Conservation (phyloP, 208 protist species). For the Angomonas ambiguus region DNA sequence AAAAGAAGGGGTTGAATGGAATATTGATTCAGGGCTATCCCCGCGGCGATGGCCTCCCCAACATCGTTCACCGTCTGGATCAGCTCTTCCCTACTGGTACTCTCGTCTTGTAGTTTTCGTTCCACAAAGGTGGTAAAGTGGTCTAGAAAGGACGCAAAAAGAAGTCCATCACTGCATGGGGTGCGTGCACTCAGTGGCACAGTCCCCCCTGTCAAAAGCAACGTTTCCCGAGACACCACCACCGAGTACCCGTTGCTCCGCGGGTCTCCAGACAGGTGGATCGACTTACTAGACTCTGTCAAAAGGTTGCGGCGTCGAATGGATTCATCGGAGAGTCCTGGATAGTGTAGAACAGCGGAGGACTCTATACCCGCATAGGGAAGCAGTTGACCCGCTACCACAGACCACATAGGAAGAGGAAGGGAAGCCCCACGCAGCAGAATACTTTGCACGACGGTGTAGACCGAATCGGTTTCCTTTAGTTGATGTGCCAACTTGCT, state of each 20-base stretch:
- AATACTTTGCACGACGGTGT: slow-evolving; percentile 35
- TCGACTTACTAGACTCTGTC: too few relatives aligned
- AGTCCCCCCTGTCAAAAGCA: slow-evolving; percentile 74
- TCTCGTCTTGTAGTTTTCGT: background rate
- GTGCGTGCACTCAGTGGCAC: slow-evolving; percentile 74
- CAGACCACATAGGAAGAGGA: slow-evolving; percentile 25
- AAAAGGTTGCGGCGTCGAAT: background rate
- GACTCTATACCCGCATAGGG: slow-evolving; percentile 51
- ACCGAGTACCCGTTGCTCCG: slow-evolving; percentile 13
- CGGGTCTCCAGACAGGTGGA: too few relatives aligned
- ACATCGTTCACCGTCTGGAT: background rate
- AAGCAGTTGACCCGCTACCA: slow-evolving; percentile 44
- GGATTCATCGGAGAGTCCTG: slow-evolving; percentile 18
- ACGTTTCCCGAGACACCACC: slow-evolving; percentile 52
- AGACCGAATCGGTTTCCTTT: slow-evolving; percentile 68
- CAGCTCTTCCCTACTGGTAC: background rate
- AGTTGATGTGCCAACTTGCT: slow-evolving; percentile 34
- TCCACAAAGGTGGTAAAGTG: slow-evolving; percentile 21
- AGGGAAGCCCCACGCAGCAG: slow-evolving; percentile 30
- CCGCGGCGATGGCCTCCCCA: background rate
- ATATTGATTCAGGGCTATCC: background rate
- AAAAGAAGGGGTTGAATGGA: background rate
- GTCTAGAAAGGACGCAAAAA: slow-evolving; percentile 32
- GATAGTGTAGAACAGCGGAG: slow-evolving; percentile 55
- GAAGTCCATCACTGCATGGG: slow-evolving; percentile 40